Evolutionary conservation across 2,329 filamentous ascomycete genomes (phyloP).

Genomic region (Fonsecaea monophora): DNA sequence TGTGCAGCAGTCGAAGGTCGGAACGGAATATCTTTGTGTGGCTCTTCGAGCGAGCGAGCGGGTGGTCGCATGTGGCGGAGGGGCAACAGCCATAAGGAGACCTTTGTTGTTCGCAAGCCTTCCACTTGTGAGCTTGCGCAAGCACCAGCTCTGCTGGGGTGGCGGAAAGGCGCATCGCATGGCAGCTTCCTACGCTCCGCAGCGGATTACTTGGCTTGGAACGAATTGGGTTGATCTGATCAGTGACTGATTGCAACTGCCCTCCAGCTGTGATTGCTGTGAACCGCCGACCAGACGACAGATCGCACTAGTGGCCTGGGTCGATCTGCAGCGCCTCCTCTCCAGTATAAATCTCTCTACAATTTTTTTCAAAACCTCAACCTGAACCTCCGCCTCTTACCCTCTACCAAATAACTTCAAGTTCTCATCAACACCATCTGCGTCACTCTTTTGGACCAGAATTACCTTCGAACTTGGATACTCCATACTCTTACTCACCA

Average conservation of each 20-base stretch:
- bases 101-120: not conserved
- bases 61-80: constrained; percentile 21
- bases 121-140: constrained; percentile 7
- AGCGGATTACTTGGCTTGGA: constrained; percentile 12
- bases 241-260: constrained; percentile 13
- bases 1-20: constrained; percentile 9
- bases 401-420: constrained; percentile 27
- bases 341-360: constrained; percentile 32
- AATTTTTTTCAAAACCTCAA: constrained; percentile 22
- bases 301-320: constrained; percentile 9
- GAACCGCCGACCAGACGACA: not conserved
- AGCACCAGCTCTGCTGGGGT: not conserved
- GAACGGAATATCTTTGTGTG: constrained; percentile 7
- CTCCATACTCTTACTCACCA: constrained; percentile 33
- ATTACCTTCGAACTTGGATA: constrained; percentile 38
- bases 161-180: constrained; percentile 14
- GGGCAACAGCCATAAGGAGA: constrained; percentile 7
- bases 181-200: constrained; percentile 18
- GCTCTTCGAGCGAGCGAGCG: constrained; percentile 15
- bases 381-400: constrained; percentile 25
- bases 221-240: constrained; percentile 22
- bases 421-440: constrained; percentile 22
- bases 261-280: not conserved
- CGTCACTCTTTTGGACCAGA: constrained; percentile 38
- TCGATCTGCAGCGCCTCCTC: constrained; percentile 15